Evolutionary conservation across 2,329 filamentous ascomycete genomes (phyloP).

Genomic region (Ascomycota sp.): DNA sequence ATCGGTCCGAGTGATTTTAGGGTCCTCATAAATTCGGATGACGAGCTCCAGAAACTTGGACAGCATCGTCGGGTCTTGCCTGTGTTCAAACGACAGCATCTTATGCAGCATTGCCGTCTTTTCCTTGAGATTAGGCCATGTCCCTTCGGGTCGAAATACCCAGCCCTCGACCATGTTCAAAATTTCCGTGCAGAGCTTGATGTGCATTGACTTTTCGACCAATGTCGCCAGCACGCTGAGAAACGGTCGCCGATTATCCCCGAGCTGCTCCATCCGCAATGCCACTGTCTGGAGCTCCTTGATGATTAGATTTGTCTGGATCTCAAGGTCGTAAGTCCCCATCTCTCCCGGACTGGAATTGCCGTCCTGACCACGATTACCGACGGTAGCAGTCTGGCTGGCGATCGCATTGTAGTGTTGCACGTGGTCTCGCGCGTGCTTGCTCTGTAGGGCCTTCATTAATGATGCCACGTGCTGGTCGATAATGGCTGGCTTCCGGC

Average conservation of each 20-base stretch:
- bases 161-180: slow-evolving; percentile 84
- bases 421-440: slow-evolving; percentile 86
- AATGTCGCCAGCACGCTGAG: slow-evolving; percentile 85
- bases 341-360: slow-evolving; percentile 33
- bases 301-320: slow-evolving; percentile 80
- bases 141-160: slow-evolving; percentile 90
- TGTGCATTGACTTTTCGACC: slow-evolving; percentile 84
- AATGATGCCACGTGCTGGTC: slow-evolving; percentile 73
- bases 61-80: slow-evolving; percentile 64
- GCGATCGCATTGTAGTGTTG: slow-evolving; percentile 44
- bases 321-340: slow-evolving; percentile 59
- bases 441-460: slow-evolving; percentile 84
- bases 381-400: slow-evolving; percentile 24
- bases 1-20: slow-evolving; percentile 85
- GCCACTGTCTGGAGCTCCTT: slow-evolving; percentile 91
- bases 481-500: slow-evolving; percentile 67
- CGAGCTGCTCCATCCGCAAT: slow-evolving; percentile 76
- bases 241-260: slow-evolving; percentile 80
- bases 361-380: slow-evolving; percentile 29
- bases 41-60: slow-evolving; percentile 90
- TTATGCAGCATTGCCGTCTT: slow-evolving; percentile 98
- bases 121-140: slow-evolving; percentile 93
- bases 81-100: slow-evolving; percentile 88
- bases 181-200: slow-evolving; percentile 75
- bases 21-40: slow-evolving; percentile 94